Percentiles rank a stretch among this genome's conserved stretches.
phyloP scores from a whole-genome alignment of 176 grass and related monocot species.

The Musa acuminata region DNA sequence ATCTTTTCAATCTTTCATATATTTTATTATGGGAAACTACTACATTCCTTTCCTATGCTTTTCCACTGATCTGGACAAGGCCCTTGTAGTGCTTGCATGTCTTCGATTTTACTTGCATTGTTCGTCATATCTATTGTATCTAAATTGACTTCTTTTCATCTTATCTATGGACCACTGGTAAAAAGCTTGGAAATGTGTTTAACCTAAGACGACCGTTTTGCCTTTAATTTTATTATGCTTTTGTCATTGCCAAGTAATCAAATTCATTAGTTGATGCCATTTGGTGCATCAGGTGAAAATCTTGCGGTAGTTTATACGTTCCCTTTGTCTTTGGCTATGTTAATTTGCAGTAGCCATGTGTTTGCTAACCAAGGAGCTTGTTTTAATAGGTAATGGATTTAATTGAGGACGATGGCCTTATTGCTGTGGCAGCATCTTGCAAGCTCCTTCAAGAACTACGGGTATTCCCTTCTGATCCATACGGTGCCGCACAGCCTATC shows the following conservation, averaged over 20 bases:
- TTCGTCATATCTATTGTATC: neutral
- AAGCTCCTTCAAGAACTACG: constrained; percentile 57
- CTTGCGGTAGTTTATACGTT: too few relatives aligned
- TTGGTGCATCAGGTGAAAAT: too few relatives aligned
- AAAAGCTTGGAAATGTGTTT: neutral
- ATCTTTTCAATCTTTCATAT: neutral
- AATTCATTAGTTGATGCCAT: too few relatives aligned
- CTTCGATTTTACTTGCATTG: neutral
- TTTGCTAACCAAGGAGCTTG: neutral
- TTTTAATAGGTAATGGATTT: constrained; percentile 56
- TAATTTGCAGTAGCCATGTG: too few relatives aligned
- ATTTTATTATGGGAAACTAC: neutral
- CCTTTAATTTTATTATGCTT: too few relatives aligned
- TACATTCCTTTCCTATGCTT: neutral
- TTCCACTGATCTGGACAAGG: too few relatives aligned
- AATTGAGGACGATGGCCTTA: constrained; percentile 50
- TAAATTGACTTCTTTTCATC: neutral
- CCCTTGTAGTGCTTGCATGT: too few relatives aligned
- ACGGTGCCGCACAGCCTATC: constrained; percentile 22
- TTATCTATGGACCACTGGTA: neutral
- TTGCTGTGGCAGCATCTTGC: constrained; percentile 52
- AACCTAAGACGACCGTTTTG: neutral
- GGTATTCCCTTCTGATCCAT: constrained; percentile 54
- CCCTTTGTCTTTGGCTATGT: too few relatives aligned
- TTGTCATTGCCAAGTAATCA: neutral